A percentile compares a stretch with the other conserved stretches of the same genome.
phyloP scores from a whole-genome alignment of 192 early-diverging fungal genomes.

The Rhizophagus sp. region DNA sequence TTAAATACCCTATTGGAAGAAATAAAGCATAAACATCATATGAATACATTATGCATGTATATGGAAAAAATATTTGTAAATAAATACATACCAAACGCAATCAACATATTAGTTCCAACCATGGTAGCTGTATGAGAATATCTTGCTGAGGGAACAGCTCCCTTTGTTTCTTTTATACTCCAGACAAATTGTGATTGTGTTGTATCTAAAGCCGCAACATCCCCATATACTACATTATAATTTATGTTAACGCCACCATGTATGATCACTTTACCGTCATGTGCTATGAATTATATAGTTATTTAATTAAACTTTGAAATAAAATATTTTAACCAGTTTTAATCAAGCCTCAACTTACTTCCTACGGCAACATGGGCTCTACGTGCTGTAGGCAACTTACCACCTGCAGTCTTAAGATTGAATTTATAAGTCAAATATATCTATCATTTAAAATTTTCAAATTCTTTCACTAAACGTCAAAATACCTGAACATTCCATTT shows the following conservation, averaged over 20 bases:
- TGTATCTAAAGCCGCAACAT: slow-evolving; percentile 12
- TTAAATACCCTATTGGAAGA: slow-evolving; percentile 10
- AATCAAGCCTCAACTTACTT: neutral
- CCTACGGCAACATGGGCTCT: slow-evolving; percentile 10
- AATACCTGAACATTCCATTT: slow-evolving; percentile 6
- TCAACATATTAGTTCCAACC: slow-evolving; percentile 20
- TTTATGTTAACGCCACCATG: slow-evolving; percentile 3
- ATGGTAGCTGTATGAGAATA: slow-evolving; percentile 16
- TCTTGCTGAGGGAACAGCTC: neutral
- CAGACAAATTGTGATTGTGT: neutral
- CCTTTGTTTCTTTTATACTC: neutral
- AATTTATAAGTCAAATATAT: neutral
- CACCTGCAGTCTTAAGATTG: neutral
- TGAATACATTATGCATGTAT: neutral
- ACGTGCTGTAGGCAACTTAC: neutral
- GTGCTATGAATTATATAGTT: neutral
- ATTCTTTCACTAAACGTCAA: neutral
- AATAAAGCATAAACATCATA: neutral
- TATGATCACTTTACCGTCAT: slow-evolving; percentile 15
- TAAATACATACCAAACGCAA: slow-evolving; percentile 12
- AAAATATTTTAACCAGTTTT: neutral
- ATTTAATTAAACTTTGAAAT: neutral
- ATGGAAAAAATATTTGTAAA: neutral
- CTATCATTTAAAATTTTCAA: neutral
- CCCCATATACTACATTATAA: neutral